Conservation (phyloP, 2,329 filamentous ascomycete species). For the Xylariaceae sp. region DNA sequence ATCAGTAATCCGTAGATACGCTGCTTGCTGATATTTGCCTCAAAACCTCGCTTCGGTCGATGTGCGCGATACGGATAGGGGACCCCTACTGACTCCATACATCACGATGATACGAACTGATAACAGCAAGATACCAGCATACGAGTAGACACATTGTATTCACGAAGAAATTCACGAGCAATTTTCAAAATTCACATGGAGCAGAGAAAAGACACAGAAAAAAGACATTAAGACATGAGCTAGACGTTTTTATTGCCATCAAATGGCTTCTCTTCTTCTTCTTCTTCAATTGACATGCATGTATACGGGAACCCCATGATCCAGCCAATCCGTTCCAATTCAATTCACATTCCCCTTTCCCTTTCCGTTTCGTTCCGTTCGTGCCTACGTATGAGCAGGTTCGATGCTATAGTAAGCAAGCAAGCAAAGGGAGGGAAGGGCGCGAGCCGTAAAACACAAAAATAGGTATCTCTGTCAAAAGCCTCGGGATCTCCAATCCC, state of each 20-base stretch:
- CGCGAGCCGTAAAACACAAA: slow-evolving; percentile 18
- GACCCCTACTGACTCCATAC: neutral
- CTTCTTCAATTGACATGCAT: slow-evolving; percentile 11
- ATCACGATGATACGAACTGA: neutral
- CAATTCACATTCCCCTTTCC: neutral
- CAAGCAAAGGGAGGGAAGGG: neutral
- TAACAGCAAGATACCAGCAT: neutral
- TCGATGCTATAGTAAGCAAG: slow-evolving; percentile 9
- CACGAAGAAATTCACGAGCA: neutral
- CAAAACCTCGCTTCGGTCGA: too few relatives aligned
- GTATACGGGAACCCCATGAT: slow-evolving; percentile 12
- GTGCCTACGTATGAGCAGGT: neutral
- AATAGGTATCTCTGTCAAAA: slow-evolving; percentile 8
- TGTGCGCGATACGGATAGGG: too few relatives aligned
- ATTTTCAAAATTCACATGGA: neutral
- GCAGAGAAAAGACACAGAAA: neutral
- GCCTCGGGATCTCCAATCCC: slow-evolving; percentile 8
- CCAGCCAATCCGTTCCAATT: slow-evolving; percentile 3
- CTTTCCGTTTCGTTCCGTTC: slow-evolving; percentile 3
- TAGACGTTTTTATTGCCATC: neutral
- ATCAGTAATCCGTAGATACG: too few relatives aligned
- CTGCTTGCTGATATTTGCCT: too few relatives aligned
- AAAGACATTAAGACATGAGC: neutral
- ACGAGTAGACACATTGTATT: neutral
- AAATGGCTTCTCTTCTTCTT: neutral